These are phyloP conservation scores for Aspergillus sp. DNA, from an alignment of 2,329 filamentous ascomycete genomes.

Conservation along the genomic window DNA sequence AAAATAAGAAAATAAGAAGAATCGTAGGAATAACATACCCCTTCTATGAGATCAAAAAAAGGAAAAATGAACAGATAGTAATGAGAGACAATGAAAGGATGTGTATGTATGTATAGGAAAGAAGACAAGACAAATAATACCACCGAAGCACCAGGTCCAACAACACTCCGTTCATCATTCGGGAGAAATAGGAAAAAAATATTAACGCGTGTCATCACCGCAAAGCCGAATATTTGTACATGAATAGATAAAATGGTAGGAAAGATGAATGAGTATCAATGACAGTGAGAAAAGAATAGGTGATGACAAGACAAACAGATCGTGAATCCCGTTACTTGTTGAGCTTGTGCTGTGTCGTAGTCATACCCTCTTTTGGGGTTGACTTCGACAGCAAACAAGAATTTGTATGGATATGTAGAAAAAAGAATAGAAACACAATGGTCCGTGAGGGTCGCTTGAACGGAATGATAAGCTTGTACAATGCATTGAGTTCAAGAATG, in stretches of 20 bases:
- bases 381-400: neutral
- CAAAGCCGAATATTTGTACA: neutral
- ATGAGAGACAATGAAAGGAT: neutral
- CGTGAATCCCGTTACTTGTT: neutral
- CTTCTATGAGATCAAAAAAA: neutral
- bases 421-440: neutral
- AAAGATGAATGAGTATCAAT: neutral
- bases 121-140: neutral
- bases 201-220: neutral
- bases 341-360: neutral
- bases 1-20: neutral
- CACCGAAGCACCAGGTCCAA: neutral
- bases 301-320: neutral
- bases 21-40: neutral
- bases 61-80: neutral
- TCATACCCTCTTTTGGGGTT: neutral
- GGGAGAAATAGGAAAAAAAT: neutral
- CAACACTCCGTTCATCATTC: neutral
- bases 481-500: neutral
- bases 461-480: constrained; percentile 1
- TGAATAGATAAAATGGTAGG: neutral
- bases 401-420: neutral
- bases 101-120: neutral
- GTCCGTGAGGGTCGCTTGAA: constrained; percentile 4
- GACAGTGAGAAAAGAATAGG: neutral